Base-by-base conservation (phyloP, 1,284 basidiomycete genomes). In the Ganoderma sinense region DNA sequence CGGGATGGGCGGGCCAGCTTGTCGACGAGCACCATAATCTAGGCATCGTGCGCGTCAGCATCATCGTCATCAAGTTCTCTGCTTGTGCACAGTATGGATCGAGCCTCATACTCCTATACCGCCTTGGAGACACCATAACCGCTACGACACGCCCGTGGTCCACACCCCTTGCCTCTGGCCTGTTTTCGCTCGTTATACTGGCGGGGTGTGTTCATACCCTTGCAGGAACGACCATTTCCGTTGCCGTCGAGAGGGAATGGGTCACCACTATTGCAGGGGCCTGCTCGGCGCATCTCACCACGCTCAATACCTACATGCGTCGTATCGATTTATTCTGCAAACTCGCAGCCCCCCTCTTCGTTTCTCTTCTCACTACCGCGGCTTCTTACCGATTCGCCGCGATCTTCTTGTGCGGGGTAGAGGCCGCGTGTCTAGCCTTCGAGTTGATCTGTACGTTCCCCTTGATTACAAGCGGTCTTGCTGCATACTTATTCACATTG, bases 201-300 rank as follows among this genome's bases (percentile, higher is more conserved):
- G 76, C 78, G 2, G 85, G 86, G 0, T 84, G 83, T 62, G 61
- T 80, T 1, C 80, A 85, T 33, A 82, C 83, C 43, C 77, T 89
- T 0, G 80, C 84, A 5, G 84, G 83, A 58, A 83, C 84, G 0
- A 82, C 83, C 13, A 84, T 87, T 51, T 83, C 84, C 0, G 84
- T 89, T 2, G 84, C 84, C 0, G 81, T 89, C n/a, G 87, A 89
- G 75, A 78, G 87, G n/a, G 88, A 89, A 69, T 89, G 88, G 87
- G 84, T 85, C 0, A 84, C 83, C 0, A 76, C 80, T 59, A 85
- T 88, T 68, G 82, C 84, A 0, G 75, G 80, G 10, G 75, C 76
- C 56, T 76, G 78, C 64, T 76, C 82, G 68, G 68, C 67, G 0
- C 74, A 71, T 20, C 77, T 84, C 31, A 80, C 80, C 2, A 78